Conservation (phyloP, 108 stramenopile species). For the Poteriospumella lacustris region DNA sequence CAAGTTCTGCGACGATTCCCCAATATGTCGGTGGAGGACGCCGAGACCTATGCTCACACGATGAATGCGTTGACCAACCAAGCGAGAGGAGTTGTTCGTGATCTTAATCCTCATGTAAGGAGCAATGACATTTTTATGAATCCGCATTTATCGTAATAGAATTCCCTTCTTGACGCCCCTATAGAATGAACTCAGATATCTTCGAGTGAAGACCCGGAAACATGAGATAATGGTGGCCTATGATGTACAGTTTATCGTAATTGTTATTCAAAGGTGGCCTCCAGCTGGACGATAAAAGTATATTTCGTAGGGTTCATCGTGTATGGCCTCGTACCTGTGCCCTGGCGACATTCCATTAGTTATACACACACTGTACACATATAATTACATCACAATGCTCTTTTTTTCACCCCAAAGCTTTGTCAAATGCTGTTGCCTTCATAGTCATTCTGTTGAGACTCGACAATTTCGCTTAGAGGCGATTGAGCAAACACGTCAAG, state of each 20-base stretch:
- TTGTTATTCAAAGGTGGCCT: constrained; percentile 67
- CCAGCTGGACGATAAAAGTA: too few relatives aligned
- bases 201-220: constrained; percentile 61
- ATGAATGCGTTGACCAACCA: constrained; percentile 53
- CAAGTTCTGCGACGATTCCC: constrained; percentile 62
- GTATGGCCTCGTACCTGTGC: too few relatives aligned
- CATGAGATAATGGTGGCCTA: constrained; percentile 69
- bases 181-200: constrained; percentile 60
- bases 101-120: constrained; percentile 61
- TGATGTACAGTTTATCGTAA: constrained; percentile 60
- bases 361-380: too few relatives aligned
- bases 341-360: too few relatives aligned
- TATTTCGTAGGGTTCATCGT: too few relatives aligned
- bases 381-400: too few relatives aligned
- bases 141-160: neutral
- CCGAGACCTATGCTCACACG: constrained; percentile 62
- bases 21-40: constrained; percentile 56
- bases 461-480: too few relatives aligned
- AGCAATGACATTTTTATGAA: neutral
- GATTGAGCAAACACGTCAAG: too few relatives aligned
- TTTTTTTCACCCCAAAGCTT: too few relatives aligned
- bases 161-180: neutral
- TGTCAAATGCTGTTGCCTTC: too few relatives aligned
- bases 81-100: constrained; percentile 58
- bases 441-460: too few relatives aligned